Conservation (phyloP, 2,329 filamentous ascomycete species). For the Laburnicola sp. region DNA sequence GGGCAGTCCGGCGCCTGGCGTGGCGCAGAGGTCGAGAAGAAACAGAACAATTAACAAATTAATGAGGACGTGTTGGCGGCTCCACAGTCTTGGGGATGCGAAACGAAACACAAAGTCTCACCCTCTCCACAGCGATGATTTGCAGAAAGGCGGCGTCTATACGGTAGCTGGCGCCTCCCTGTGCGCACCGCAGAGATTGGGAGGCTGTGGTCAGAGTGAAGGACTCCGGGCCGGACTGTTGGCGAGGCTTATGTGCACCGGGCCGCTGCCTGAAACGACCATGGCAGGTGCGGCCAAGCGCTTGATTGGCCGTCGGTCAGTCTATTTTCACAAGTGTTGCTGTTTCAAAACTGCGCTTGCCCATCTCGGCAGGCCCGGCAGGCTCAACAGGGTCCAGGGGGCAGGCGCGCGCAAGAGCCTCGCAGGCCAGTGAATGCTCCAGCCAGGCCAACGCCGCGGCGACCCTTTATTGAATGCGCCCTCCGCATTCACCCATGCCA, state of each 20-base stretch:
- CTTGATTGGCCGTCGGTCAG: slow-evolving; percentile 21
- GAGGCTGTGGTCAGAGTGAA: slow-evolving; percentile 8
- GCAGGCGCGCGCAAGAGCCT: slow-evolving; percentile 18
- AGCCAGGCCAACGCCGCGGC: slow-evolving; percentile 22
- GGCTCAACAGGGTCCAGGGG: neutral
- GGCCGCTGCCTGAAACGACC: slow-evolving; percentile 10
- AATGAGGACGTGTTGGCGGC: neutral
- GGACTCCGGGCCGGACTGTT: slow-evolving; percentile 18
- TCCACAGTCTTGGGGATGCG: neutral
- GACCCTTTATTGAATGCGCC: slow-evolving; percentile 11
- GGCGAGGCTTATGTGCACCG: slow-evolving; percentile 3
- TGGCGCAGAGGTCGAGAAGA: neutral
- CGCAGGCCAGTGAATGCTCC: slow-evolving; percentile 17
- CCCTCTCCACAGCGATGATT: neutral
- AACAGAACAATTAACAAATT: neutral
- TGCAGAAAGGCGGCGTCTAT: neutral
- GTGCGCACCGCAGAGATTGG: slow-evolving; percentile 1
- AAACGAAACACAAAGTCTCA: neutral
- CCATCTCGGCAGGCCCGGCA: slow-evolving; percentile 1
- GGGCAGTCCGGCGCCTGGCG: slow-evolving; percentile 2
- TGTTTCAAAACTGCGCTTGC: slow-evolving; percentile 31
- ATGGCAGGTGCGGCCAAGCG: neutral
- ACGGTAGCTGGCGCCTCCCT: neutral
- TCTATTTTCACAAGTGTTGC: slow-evolving; percentile 12
- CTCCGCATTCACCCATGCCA: slow-evolving; percentile 22